Evolutionary conservation across 1,284 basidiomycete species (phyloP), one percentile per base, ranked within the genome.

Genomic region (Ceratobasidium sp.): DNA sequence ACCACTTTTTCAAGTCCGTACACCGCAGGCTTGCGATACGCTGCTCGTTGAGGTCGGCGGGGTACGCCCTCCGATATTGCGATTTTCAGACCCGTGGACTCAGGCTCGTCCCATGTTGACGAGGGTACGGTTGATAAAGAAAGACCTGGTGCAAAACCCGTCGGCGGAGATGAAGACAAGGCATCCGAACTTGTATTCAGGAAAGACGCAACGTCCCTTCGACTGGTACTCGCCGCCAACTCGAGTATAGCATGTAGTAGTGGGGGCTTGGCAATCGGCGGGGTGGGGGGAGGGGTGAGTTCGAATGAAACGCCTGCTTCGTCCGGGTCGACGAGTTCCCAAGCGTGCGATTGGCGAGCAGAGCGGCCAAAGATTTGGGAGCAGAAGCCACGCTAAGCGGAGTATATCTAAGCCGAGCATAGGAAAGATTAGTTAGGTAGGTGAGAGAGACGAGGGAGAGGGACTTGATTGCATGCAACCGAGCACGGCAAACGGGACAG

Each of bases 1-100:
- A 85, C 82, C 36, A 83, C 81, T 56, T 78, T 79, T 75, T 85
- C 84, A 6, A 84, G 84, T 9, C 85, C 85, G 76, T 85, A 85
- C 45, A 85, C 79, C 8, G 83, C 80, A 22, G 83, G 82, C 9
- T 82, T 80, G 14, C 62, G 62, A 74, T 80, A 80, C 41, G 78
- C 71, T 22, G 67, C 54, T 53, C 67, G 67, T 11, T 5, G 27
- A 6, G 48, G 36, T 57, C 36, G 50, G 19, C 24, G 56, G 4
- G 67, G 67, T 9, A 41, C 1, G 17, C 47, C 2, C 48, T 59
- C 45, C 54, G 69, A 36, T 8, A 69, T 56, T 2, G 36, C 17
- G 50, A 71, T 71, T 71, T 45, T 41, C 27, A 47, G 53, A 4
- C 67, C 54, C 41, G 66, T 22, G 2, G n/a, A n/a, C n/a, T 45